Base-by-base conservation (phyloP, 768 basidiomycete genomes). In the Podaxis sp. region DNA sequence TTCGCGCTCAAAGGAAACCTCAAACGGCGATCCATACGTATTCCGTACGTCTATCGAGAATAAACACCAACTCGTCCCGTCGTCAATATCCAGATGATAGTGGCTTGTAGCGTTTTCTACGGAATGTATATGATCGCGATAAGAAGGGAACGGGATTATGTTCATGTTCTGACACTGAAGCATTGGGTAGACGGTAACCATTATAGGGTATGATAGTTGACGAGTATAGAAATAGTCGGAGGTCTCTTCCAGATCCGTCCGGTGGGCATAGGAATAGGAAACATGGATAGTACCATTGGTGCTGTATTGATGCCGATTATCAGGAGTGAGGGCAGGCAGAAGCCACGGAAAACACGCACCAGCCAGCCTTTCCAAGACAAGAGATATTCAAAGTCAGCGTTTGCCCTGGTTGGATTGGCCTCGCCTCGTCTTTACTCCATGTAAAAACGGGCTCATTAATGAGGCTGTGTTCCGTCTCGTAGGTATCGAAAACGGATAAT, bases 111-210 rank as follows among this genome's bases (percentile, higher is more conserved):
- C 65, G 66, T 68, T 50, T 65, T 68, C 51, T 62, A 65, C 40
- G 38, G 69, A 52, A 57, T 65, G 49, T 52, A 66, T 66, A 55
- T 68, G 69, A 49, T 70, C 65, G 55, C 49, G 71, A 64, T 77
- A 75, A 7, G 76, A 70, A 12, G 82, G 79, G 65, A 92, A 85
- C 13, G 91, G 87, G 38, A 94, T 75, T 64, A 97, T 79, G 66
- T 93, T 89, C 86, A 98, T 89, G 41, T 82, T 80, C 65, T 88
- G 83, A 68, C 92, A 93, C 72, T 96, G 93, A 29, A 98, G 85
- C 81, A 96, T 96, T 67, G 93, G 92, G 71, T 98, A 97, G 12
- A 98, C 97, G 2, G 96, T 96, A 63, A 97, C 91, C 68, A 91
- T 82, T 65, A 98, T 82, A 4, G 96, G 94, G 70, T 94, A 94